These are phyloP conservation scores for Clavispora vitiphila DNA, from an alignment of 805 yeast genomes.

Conservation along the genomic window DNA sequence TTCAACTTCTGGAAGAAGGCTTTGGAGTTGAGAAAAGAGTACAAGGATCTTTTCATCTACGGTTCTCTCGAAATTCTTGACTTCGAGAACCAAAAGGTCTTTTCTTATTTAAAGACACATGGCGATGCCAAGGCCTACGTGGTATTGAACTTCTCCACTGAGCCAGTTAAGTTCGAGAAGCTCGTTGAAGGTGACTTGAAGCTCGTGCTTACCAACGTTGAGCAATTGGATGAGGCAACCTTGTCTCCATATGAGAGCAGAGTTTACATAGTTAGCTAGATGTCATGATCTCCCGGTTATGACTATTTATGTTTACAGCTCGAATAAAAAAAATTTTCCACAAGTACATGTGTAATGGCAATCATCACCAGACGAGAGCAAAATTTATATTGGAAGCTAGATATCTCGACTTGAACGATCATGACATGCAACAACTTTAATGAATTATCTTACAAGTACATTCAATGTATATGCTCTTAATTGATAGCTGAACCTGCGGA, in stretches of 20 bases:
- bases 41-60: slow-evolving; percentile 40
- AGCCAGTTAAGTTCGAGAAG: slow-evolving; percentile 20
- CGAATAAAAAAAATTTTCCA: no score
- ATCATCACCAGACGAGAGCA: no score
- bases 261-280: slow-evolving; percentile 24
- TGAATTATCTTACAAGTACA: no score
- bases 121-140: slow-evolving; percentile 22
- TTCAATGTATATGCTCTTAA: background rate
- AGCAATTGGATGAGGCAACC: slow-evolving; percentile 16
- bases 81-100: slow-evolving; percentile 35
- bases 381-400: no score
- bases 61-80: slow-evolving; percentile 45
- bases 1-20: slow-evolving; percentile 43
- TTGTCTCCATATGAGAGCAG: slow-evolving; percentile 45
- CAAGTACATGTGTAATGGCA: no score
- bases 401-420: no score
- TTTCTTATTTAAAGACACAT: slow-evolving; percentile 37
- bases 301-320: no score
- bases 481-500: background rate
- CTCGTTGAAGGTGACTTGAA: slow-evolving; percentile 22
- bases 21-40: slow-evolving; percentile 38
- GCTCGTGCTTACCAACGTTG: slow-evolving; percentile 29
- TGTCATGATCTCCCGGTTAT: no score
- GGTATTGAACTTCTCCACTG: slow-evolving; percentile 21
- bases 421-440: no score